Evolutionary conservation across 1,139 yeast species (phyloP).

Genomic region (Yamadazyma dendronema): DNA sequence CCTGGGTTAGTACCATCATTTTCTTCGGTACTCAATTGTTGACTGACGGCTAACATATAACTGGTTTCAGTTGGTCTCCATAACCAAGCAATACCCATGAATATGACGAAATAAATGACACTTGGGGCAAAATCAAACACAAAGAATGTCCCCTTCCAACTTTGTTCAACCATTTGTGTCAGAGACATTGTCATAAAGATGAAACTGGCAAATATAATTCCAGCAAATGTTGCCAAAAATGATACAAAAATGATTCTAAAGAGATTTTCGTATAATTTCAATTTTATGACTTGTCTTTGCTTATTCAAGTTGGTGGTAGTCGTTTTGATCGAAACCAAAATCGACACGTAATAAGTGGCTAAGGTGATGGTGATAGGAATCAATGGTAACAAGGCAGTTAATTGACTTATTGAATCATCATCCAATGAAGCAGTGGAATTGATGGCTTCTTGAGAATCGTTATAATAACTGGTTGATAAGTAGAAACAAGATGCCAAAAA

Average conservation of each 20-base stretch:
- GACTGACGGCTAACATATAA: slow-evolving; percentile 90
- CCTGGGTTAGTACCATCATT: slow-evolving; percentile 48
- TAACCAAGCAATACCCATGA: slow-evolving; percentile 79
- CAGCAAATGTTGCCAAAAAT: slow-evolving; percentile 47
- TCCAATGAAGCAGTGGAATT: slow-evolving; percentile 21
- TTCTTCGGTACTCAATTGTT: slow-evolving; percentile 80
- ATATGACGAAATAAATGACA: slow-evolving; percentile 78
- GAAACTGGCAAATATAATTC: slow-evolving; percentile 69
- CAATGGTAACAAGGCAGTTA: slow-evolving; percentile 43
- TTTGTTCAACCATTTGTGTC: slow-evolving; percentile 74
- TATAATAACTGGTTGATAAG: slow-evolving; percentile 63
- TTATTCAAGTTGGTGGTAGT: slow-evolving; percentile 74
- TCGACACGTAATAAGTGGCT: slow-evolving; percentile 71
- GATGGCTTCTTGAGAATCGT: slow-evolving; percentile 21
- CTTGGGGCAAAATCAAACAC: slow-evolving; percentile 94
- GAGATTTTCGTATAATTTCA: slow-evolving; percentile 77
- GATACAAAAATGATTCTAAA: slow-evolving; percentile 75
- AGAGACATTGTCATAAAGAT: slow-evolving; percentile 72
- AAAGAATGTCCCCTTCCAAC: slow-evolving; percentile 92
- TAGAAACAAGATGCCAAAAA: slow-evolving; percentile 67
- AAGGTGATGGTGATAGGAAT: slow-evolving; percentile 73
- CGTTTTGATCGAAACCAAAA: slow-evolving; percentile 66
- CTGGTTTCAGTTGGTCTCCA: slow-evolving; percentile 99
- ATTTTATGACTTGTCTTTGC: slow-evolving; percentile 89
- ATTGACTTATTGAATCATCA: slow-evolving; percentile 20